Evolutionary conservation across 2,329 filamentous ascomycete genomes (phyloP), one percentile per base, ranked within the genome.

Genomic region (Diaporthe vaccinii): DNA sequence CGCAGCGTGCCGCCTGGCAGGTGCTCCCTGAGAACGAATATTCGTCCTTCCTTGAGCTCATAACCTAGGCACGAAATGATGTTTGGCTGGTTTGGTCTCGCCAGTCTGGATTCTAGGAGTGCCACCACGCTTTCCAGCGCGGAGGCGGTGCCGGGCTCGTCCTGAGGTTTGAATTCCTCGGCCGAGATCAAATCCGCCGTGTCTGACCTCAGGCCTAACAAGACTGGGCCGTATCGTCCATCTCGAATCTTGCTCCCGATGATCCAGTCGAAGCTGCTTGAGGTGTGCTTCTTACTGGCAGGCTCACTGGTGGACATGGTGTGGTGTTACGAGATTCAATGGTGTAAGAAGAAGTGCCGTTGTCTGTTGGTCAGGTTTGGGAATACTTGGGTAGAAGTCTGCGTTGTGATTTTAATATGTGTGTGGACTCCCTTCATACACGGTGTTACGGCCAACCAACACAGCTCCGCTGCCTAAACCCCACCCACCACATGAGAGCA

Each of bases 191-290:
- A 28, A 8, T 76, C 57, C 14, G 53, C 71, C 7, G 71, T 75
- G 70, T 72, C 69, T n/a, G 44, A 5, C n/a, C 69, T 46, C 17
- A 75, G 36, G 25, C 61, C 74, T 25, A 58, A 28, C 17, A 70
- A 76, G 22, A 76, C 71, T 9, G 55, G 62, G 15, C 71, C 74
- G 41, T 70, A 74, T 12, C 71, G 74, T n/a, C 74, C 74, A n/a
- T 76, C 71, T 15, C 71, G 46, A 44, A 71, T 14, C 34, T 71
- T 76, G 31, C 9, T n/a, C 15, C 67, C 65, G 1, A 71, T n/a
- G 41, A 8, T 58, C 71, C 71, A 74, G 3, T 65, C 44, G 28
- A 70, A 65, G n/a, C 14, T 53, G n/a, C 9, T 36, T 8, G 61
- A 22, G 53, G 53, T n/a, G 22, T n/a, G 51, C 28, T 59, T 25